Percentiles rank a stretch among this genome's conserved stretches.
phyloP scores from a whole-genome alignment of 805 yeast species.

The Teunomyces stri region DNA sequence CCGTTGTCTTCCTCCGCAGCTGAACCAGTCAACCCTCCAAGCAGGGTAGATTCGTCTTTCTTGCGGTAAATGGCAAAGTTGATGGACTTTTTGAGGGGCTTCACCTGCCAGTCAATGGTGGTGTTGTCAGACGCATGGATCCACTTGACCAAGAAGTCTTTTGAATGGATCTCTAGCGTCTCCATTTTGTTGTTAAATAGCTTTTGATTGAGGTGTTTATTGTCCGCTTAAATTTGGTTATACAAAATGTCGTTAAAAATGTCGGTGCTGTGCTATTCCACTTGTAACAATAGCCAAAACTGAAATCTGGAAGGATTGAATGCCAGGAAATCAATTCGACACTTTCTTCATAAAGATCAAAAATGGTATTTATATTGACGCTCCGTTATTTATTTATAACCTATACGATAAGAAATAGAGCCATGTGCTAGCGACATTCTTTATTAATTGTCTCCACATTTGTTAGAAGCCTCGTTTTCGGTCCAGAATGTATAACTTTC shows the following conservation, averaged over 20 bases:
- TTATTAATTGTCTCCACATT: slow-evolving; percentile 1
- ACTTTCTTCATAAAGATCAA: background rate
- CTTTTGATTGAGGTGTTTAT: background rate
- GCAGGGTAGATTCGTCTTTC: slow-evolving; percentile 17
- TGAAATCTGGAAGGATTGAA: too few relatives aligned
- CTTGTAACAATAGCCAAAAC: too few relatives aligned
- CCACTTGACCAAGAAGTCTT: slow-evolving; percentile 91
- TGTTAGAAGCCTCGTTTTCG: background rate
- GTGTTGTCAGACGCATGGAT: slow-evolving; percentile 69
- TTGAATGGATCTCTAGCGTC: slow-evolving; percentile 84
- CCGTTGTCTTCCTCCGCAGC: slow-evolving; percentile 2
- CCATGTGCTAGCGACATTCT: slow-evolving; percentile 3
- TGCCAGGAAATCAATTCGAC: too few relatives aligned
- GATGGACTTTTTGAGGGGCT: slow-evolving; percentile 56
- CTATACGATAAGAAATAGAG: background rate
- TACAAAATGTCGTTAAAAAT: slow-evolving; percentile 1
- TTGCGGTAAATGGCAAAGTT: slow-evolving; percentile 40
- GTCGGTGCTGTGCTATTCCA: background rate
- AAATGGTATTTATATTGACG: background rate
- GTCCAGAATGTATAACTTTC: background rate
- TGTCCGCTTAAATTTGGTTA: slow-evolving; percentile 3
- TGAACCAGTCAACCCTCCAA: background rate
- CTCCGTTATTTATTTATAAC: background rate
- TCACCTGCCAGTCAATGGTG: slow-evolving; percentile 72
- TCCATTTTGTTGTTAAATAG: slow-evolving; percentile 53